A percentile compares a stretch with the other conserved stretches of the same genome.
phyloP scores from a whole-genome alignment of 1,139 yeast species.

The Yamadazyma siamensis region DNA sequence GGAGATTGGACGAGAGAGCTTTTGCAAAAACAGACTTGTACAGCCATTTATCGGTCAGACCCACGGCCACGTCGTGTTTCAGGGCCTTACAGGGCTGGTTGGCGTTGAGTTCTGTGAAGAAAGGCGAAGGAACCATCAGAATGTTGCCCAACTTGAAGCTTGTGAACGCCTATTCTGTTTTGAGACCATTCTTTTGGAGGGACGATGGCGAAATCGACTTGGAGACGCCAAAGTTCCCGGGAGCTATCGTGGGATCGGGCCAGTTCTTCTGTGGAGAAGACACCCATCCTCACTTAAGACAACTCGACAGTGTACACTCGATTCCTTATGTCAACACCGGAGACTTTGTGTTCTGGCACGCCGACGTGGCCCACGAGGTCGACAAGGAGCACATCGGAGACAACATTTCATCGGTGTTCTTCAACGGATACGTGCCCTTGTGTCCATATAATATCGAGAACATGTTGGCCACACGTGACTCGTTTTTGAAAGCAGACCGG shows the following conservation, averaged over 20 bases:
- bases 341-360: conserved; percentile 50
- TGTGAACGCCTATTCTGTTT: conserved; percentile 37
- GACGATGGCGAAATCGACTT: conserved; percentile 24
- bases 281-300: conserved; percentile 27
- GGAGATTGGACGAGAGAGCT: conserved; percentile 33
- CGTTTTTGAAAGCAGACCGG: conserved; percentile 20
- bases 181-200: conserved; percentile 44
- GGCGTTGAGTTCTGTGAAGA: conserved; percentile 29
- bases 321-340: conserved; percentile 36
- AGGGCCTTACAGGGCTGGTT: conserved; percentile 51
- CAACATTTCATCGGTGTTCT: conserved; percentile 36
- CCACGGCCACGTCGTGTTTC: conserved; percentile 37
- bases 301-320: conserved; percentile 21
- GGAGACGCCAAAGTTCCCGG: conserved; percentile 21
- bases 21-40: conserved; percentile 34
- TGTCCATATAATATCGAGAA: conserved; percentile 13
- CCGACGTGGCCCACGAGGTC: conserved; percentile 47
- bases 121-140: conserved; percentile 43
- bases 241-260: conserved; percentile 19
- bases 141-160: conserved; percentile 37
- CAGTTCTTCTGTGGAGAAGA: conserved; percentile 17
- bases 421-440: conserved; percentile 17
- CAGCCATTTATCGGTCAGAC: conserved; percentile 17
- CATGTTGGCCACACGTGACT: conserved; percentile 21
- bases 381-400: conserved; percentile 38